Base-by-base conservation (phyloP, 257 asterid species). In the Solanum habrochaites region DNA sequence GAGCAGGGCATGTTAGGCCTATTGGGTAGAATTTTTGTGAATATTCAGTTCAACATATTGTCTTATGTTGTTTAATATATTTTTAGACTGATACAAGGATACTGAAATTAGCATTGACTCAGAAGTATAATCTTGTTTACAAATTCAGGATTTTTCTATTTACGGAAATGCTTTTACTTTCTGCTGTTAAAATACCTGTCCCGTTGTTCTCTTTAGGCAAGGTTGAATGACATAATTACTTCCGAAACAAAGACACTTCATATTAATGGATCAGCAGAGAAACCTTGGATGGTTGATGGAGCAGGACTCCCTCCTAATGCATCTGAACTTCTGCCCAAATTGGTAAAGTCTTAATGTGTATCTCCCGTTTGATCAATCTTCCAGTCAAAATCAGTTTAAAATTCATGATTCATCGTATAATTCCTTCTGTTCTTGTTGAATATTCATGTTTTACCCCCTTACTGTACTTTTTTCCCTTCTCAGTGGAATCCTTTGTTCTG, bases 271-370 rank as follows among this genome's bases (percentile, higher is more conserved):
- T 60, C 72, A 77, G 90, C 94, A 7, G 98, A 91, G 75, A 93
- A 91, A 88, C 95, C 98, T 82, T 96, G 99, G 99, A 93, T 96
- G 98, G 93, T 93, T 45, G 99, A 96, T 91, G 99, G 99, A 87
- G 93, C 93, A 77, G 99, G 99, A 85, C 93, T 96, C 90, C 98
- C 98, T 87, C 90, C 93, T 67, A 88, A 95, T 87, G 93, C 98
- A 83, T 90, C 92, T 85, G 91, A 94, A 89, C 99, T 97, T 86
- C 93, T 96, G 85, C 94, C 90, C 40, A 75, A 94, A 88, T 85
- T 96, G 97, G 98, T 96, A 93, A 58, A 35, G 39, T 83, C 49
- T 52, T 31, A 27, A 87, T 49, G 47, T 83, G 64, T 23, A 37
- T 87, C 86, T 85, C 67, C 31, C 40, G 4, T 29, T 49, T 32